Evolutionary conservation across 108 stramenopile genomes (phyloP), one percentile per base, ranked within the genome.

Genomic region (Cylindrotheca fusiformis): DNA sequence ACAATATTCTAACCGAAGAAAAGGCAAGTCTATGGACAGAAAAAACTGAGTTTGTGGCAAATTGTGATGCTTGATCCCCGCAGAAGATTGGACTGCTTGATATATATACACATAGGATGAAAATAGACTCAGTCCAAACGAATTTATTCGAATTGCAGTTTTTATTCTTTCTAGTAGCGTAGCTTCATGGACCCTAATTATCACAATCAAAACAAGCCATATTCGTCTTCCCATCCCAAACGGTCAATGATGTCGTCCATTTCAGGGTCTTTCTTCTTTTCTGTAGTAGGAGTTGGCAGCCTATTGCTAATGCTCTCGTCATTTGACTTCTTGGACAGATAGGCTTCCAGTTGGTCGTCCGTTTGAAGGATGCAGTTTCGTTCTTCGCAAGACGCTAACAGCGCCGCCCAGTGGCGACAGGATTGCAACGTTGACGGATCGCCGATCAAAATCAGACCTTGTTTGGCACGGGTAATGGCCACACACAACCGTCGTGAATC

Each of bases 401-500:
- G 71, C 1, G 79, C 76, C 19, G 41, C 48, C 86, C 86, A 91
- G 50, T 87, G 83, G 2, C 74, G 83, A 52, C 79, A 80, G 14
- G 62, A 55, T 18, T 51, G 51, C 26, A 92, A 65, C 0, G 77
- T 76, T 4, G 65, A 58, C 1, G 48, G 49, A 57, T 87, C 80
- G 3, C 81, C 81, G 21, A 77, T 30, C 29, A 87, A 14, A 19
- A 91, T 71, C 33, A 95, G 59, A 6, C 79, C 81, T n/a, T 75
- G 81, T 52, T 64, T 79, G 0, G 95, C 93, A 24, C 95, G 58
- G 6, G 95, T 96, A 29, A 96, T 68, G 1, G 93, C 95, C 3
- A 96, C 95, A 63, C 88, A 89, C 26, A 96, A 60, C 26, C 95
- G 73, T 28, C 92, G 60, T 24, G 65, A 36, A 57, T 96, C 95